A percentile compares a stretch with the other conserved stretches of the same genome.
These are phyloP conservation scores for Didymella exigua DNA, from an alignment of 2,329 filamentous ascomycete species.

Conservation along the genomic window DNA sequence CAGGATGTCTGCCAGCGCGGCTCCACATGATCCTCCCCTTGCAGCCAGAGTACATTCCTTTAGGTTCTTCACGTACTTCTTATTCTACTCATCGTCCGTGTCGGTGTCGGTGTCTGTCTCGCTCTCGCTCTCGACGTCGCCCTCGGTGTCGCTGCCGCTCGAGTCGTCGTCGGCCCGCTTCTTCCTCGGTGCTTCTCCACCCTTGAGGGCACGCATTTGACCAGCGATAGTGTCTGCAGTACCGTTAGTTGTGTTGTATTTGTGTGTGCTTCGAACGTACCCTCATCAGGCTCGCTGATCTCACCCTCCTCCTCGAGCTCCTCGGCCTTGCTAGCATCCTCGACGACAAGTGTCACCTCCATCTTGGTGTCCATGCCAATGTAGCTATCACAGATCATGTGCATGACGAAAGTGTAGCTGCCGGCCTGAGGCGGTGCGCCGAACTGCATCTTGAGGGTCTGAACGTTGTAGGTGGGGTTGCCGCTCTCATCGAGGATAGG, in stretches of 20 bases:
- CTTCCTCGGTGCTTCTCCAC: constrained; percentile 64
- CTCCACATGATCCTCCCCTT: not conserved
- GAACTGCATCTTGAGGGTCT: constrained; percentile 97
- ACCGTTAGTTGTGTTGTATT: constrained; percentile 28
- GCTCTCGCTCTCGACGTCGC: constrained; percentile 61
- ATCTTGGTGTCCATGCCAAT: constrained; percentile 91
- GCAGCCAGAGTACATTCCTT: not conserved
- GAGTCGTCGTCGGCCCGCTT: constrained; percentile 68
- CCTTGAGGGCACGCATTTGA: constrained; percentile 87
- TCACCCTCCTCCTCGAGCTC: constrained; percentile 86
- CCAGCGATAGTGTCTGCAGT: constrained; percentile 80
- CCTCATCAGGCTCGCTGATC: constrained; percentile 97
- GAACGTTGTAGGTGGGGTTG: constrained; percentile 90
- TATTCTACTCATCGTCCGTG: constrained; percentile 47
- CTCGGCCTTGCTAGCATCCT: constrained; percentile 84
- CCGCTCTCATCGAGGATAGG: constrained; percentile 80
- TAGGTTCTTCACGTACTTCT: not conserved
- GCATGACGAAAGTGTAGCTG: constrained; percentile 92
- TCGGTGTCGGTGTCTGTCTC: constrained; percentile 56
- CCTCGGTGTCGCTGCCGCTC: constrained; percentile 66
- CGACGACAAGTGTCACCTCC: constrained; percentile 86
- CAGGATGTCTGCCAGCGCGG: not conserved
- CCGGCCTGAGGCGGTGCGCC: constrained; percentile 90
- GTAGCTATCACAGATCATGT: constrained; percentile 93
- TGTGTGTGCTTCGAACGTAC: constrained; percentile 54